phyloP scores from a whole-genome alignment of 1,139 yeast species.

The Kodamaea derodonti region DNA sequence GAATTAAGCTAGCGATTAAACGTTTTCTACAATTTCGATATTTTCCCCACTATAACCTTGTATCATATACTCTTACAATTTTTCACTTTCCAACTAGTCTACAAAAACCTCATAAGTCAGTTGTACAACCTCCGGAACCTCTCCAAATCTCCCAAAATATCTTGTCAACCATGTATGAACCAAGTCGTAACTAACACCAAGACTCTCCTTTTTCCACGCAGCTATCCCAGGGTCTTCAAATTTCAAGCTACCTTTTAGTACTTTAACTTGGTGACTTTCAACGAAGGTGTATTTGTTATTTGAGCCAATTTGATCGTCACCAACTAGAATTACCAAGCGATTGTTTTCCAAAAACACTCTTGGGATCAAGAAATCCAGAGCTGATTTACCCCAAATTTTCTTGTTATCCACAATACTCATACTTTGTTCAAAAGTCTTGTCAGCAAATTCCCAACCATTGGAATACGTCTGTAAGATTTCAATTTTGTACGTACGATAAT shows the following conservation, averaged over 20 bases:
- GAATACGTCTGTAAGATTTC: constrained; percentile 12
- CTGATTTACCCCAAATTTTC: constrained; percentile 17
- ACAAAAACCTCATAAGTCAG: constrained; percentile 1
- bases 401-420: constrained; percentile 3
- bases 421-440: constrained; percentile 12
- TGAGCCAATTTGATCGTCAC: constrained; percentile 7
- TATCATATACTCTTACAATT: too few species aligned
- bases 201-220: too few species aligned
- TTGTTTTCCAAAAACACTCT: constrained; percentile 13
- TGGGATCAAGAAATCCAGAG: constrained; percentile 19
- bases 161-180: not conserved
- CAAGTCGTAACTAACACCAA: not conserved
- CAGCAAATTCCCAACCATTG: constrained; percentile 23
- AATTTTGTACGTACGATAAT: constrained; percentile 13
- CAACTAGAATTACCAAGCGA: constrained; percentile 7
- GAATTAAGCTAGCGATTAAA: too few species aligned
- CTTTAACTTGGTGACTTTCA: constrained; percentile 15
- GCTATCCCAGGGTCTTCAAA: too few species aligned
- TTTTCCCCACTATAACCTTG: too few species aligned
- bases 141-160: not conserved
- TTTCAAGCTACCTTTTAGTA: too few species aligned
- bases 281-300: constrained; percentile 10
- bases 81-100: too few species aligned
- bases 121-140: not conserved
- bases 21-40: too few species aligned